A percentile compares a stretch with the other conserved stretches of the same genome.
Evolutionary conservation across 2,329 filamentous ascomycete genomes (phyloP).

Genomic region (Seiridium cupressi): DNA sequence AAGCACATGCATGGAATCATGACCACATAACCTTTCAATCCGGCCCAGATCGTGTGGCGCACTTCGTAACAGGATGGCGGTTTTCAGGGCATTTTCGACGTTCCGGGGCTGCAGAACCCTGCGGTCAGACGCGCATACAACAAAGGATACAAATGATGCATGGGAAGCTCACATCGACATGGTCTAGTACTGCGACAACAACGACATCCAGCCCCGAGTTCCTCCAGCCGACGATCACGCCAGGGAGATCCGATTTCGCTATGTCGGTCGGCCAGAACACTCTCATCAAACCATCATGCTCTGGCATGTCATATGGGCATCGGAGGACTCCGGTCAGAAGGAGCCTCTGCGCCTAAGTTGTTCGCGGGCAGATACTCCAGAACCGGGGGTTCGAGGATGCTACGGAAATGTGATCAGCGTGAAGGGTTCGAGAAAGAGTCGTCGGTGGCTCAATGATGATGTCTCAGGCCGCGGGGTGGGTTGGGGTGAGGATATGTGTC

Average conservation of each 20-base stretch:
- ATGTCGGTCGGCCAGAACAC: slow-evolving; percentile 97
- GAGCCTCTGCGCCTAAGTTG: slow-evolving; percentile 92
- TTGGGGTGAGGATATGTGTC: slow-evolving; percentile 25
- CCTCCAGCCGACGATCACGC: slow-evolving; percentile 91
- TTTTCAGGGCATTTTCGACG: slow-evolving; percentile 84
- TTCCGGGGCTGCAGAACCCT: slow-evolving; percentile 58
- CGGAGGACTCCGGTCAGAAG: slow-evolving; percentile 60
- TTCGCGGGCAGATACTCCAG: slow-evolving; percentile 90
- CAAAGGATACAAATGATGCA: too few relatives aligned
- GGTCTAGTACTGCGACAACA: slow-evolving; percentile 84
- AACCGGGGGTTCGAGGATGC: slow-evolving; percentile 78
- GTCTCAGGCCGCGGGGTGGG: slow-evolving; percentile 12
- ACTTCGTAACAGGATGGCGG: slow-evolving; percentile 79
- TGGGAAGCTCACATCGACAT: slow-evolving; percentile 70
- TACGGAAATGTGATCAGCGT: slow-evolving; percentile 32
- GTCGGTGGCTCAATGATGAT: not conserved
- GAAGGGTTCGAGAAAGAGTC: not conserved
- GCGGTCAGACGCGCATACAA: too few relatives aligned
- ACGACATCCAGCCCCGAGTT: slow-evolving; percentile 91
- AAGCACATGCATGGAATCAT: slow-evolving; percentile 78
- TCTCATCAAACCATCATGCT: slow-evolving; percentile 88
- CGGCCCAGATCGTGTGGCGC: slow-evolving; percentile 76
- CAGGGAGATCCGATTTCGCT: slow-evolving; percentile 67
- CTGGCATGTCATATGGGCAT: slow-evolving; percentile 56
- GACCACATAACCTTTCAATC: slow-evolving; percentile 82